Percentiles rank a stretch among this genome's conserved stretches.
These are phyloP conservation scores for Aspergillus novofumigatus DNA, from an alignment of 2,329 filamentous ascomycete genomes.

Conservation along the genomic window DNA sequence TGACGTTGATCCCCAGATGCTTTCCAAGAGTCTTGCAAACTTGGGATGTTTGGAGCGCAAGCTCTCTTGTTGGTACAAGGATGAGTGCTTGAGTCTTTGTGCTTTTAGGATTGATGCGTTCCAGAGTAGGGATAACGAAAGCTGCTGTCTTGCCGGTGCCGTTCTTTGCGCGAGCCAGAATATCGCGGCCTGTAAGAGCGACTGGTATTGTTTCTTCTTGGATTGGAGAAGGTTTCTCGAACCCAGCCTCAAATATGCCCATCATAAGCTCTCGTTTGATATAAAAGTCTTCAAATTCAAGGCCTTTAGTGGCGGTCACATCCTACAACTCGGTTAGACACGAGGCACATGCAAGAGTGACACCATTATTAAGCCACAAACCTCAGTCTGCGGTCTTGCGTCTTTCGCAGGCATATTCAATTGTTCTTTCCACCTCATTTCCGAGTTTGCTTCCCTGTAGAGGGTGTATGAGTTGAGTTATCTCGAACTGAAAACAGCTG, in stretches of 20 bases:
- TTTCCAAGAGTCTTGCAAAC: constrained; percentile 98
- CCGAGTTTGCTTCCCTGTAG: constrained; percentile 36
- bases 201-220: constrained; percentile 99
- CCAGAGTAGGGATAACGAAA: constrained; percentile 91
- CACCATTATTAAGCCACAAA: constrained; percentile 19
- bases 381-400: constrained; percentile 48
- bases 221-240: constrained; percentile 97
- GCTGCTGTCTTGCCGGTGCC: constrained; percentile 98
- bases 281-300: constrained; percentile 96
- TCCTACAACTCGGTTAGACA: constrained; percentile 55
- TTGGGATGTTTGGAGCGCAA: constrained; percentile 97
- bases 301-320: constrained; percentile 95
- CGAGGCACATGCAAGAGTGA: constrained; percentile 5
- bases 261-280: constrained; percentile 94
- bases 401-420: constrained; percentile 47
- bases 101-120: constrained; percentile 94
- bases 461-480: constrained; percentile 10
- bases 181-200: constrained; percentile 88
- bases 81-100: constrained; percentile 96
- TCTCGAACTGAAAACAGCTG: constrained; percentile 4
- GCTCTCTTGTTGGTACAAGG: constrained; percentile 90
- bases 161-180: constrained; percentile 95
- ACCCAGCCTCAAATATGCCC: constrained; percentile 98
- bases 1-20: constrained; percentile 94
- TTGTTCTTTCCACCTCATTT: constrained; percentile 43